A percentile compares a stretch with the other conserved stretches of the same genome.
Evolutionary conservation across 768 basidiomycete genomes (phyloP).

Genomic region (Suillus discolor): DNA sequence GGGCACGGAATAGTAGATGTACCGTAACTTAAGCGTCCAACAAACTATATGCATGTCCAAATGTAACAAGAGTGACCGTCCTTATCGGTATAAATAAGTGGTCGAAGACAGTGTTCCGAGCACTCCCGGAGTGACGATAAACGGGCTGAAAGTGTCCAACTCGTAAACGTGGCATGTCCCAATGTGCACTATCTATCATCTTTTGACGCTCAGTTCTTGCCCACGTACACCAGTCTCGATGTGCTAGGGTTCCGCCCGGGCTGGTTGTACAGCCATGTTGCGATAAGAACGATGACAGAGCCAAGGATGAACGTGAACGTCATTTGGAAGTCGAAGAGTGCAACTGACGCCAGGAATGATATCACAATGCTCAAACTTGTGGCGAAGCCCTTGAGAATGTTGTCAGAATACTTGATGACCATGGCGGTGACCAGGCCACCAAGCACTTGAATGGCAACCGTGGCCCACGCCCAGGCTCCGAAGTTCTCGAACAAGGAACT

Average conservation of each 20-base stretch:
- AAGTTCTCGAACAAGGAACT: slow-evolving; percentile 79
- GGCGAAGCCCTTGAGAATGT: slow-evolving; percentile 93
- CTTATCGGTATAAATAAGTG: slow-evolving; percentile 21
- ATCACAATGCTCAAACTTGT: slow-evolving; percentile 93
- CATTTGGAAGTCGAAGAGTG: slow-evolving; percentile 87
- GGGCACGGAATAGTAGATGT: slow-evolving; percentile 20
- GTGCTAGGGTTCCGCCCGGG: slow-evolving; percentile 41
- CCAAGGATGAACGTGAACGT: slow-evolving; percentile 86
- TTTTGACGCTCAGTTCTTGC: slow-evolving; percentile 20
- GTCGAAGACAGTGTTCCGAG: slow-evolving; percentile 20
- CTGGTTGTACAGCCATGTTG: slow-evolving; percentile 93
- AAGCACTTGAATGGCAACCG: slow-evolving; percentile 83
- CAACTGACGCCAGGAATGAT: slow-evolving; percentile 90
- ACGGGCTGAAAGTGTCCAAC: slow-evolving; percentile 3
- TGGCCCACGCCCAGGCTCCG: slow-evolving; percentile 89
- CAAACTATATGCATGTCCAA: slow-evolving; percentile 22
- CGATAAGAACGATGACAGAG: slow-evolving; percentile 77
- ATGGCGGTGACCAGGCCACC: slow-evolving; percentile 93
- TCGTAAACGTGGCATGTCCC: slow-evolving; percentile 4
- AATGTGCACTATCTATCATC: background rate
- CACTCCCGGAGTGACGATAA: background rate
- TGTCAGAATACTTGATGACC: slow-evolving; percentile 94
- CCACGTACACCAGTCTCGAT: slow-evolving; percentile 29
- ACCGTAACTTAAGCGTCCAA: slow-evolving; percentile 23
- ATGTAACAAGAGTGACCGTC: slow-evolving; percentile 29